phyloP scores from a whole-genome alignment of 139 green algal genomes.

The Coelastrella sp. region DNA sequence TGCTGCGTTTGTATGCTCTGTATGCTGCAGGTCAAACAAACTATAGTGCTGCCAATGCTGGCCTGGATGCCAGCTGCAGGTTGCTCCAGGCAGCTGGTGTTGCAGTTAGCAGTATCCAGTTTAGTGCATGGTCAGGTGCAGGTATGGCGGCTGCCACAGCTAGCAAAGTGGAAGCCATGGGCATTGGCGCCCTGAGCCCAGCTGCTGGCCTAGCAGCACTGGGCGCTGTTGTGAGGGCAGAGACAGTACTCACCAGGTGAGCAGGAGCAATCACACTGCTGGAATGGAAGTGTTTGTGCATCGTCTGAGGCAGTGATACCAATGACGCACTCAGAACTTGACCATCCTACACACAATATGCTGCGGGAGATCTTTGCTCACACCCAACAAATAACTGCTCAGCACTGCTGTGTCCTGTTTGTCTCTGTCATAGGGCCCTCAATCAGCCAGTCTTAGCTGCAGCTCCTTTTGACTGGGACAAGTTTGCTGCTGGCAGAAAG shows the following conservation, averaged over 20 bases:
- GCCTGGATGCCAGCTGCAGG: conserved; percentile 36
- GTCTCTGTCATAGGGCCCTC: not conserved
- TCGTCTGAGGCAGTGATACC: not conserved
- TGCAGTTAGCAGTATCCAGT: conserved; percentile 70
- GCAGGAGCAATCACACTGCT: not conserved
- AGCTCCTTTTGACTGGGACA: conserved; percentile 62
- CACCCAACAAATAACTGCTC: no score
- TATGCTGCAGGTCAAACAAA: conserved; percentile 73
- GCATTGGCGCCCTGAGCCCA: conserved; percentile 66
- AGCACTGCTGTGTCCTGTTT: no score
- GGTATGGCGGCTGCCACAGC: conserved; percentile 70
- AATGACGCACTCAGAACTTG: not conserved
- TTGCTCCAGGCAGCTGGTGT: conserved; percentile 25
- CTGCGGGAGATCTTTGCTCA: no score
- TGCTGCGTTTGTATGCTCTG: conserved; percentile 84
- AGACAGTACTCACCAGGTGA: conserved; percentile 6
- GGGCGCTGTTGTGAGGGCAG: conserved; percentile 46
- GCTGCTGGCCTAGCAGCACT: conserved; percentile 62
- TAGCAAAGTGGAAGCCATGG: conserved; percentile 63
- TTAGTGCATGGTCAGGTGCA: conserved; percentile 73
- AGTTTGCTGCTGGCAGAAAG: not conserved
- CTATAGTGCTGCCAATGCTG: conserved; percentile 71
- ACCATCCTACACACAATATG: no score
- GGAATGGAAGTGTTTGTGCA: no score
- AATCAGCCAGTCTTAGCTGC: conserved; percentile 44